Evolutionary conservation across 1,284 basidiomycete genomes (phyloP).

Genomic region (Austroboletus novae-zelandiae): DNA sequence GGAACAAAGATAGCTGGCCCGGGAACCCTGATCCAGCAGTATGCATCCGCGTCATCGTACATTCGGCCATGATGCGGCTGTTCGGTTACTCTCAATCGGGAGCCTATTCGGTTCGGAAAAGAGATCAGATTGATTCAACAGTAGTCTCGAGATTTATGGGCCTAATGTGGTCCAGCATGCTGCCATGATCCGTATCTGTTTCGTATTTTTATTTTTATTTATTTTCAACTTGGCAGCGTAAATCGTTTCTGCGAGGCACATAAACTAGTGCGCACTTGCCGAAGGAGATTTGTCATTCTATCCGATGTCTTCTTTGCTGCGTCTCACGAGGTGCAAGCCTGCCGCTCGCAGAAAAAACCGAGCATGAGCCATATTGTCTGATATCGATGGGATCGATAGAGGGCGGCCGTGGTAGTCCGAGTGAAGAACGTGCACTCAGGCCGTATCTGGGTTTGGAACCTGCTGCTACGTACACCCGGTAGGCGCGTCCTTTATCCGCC

Average conservation of each 20-base stretch:
- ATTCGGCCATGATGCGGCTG: slow-evolving; percentile 23
- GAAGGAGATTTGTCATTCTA: slow-evolving; percentile 12
- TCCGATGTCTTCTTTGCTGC: slow-evolving; percentile 5
- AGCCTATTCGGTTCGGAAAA: slow-evolving; percentile 8
- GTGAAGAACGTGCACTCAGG: slow-evolving; percentile 5
- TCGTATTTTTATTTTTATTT: neutral
- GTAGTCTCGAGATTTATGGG: neutral
- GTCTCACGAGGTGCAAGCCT: slow-evolving; percentile 13
- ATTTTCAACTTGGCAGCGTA: slow-evolving; percentile 7
- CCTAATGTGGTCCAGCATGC: neutral
- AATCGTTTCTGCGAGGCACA: neutral
- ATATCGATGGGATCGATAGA: slow-evolving; percentile 10
- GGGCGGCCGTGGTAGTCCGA: slow-evolving; percentile 7
- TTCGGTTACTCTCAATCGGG: slow-evolving; percentile 6
- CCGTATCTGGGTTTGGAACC: slow-evolving; percentile 6
- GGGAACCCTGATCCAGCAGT: slow-evolving; percentile 22
- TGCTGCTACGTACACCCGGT: neutral
- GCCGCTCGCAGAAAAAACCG: slow-evolving; percentile 3
- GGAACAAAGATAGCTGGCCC: slow-evolving; percentile 27
- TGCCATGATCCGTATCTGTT: slow-evolving; percentile 11
- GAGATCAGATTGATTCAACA: neutral
- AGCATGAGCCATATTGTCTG: slow-evolving; percentile 1
- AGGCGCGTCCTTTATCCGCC: neutral
- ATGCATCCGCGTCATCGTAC: slow-evolving; percentile 11
- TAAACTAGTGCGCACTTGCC: slow-evolving; percentile 4